These are phyloP conservation scores for Letharia lupina DNA, from an alignment of 495 filamentous ascomycete genomes.

Conservation along the genomic window DNA sequence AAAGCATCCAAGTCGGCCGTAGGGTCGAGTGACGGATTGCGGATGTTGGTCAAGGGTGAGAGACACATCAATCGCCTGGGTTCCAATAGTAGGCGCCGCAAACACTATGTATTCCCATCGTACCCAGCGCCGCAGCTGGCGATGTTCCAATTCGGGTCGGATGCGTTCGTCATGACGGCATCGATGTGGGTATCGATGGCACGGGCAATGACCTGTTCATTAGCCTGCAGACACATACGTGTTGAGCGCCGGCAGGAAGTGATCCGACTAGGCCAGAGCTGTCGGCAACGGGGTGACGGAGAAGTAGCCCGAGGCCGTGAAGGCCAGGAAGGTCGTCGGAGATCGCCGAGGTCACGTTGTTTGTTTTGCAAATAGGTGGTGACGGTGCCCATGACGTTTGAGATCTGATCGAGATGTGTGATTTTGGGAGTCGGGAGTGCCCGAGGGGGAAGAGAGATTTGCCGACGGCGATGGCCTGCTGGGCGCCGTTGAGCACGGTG, in stretches of 20 bases:
- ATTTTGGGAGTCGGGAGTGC: constrained; percentile 5
- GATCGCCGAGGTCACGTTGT: constrained; percentile 9
- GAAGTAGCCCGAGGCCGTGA: constrained; percentile 4
- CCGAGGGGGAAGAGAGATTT: constrained; percentile 12
- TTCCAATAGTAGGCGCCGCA: constrained; percentile 13
- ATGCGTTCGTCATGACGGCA: not conserved
- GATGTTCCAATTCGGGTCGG: not conserved
- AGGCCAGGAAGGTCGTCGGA: constrained; percentile 8
- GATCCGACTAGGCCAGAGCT: constrained; percentile 1
- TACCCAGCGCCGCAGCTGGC: constrained; percentile 6
- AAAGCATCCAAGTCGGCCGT: not conserved
- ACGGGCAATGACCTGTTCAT: constrained; percentile 10
- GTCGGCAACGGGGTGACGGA: constrained; percentile 9
- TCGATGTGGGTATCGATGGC: constrained; percentile 13
- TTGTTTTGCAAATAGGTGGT: constrained; percentile 5
- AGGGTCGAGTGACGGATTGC: not conserved
- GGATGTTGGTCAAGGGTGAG: not conserved
- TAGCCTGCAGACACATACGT: constrained; percentile 9
- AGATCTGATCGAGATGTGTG: constrained; percentile 5
- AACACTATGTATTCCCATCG: not conserved
- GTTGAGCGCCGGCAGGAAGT: constrained; percentile 5
- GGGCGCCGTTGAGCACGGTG: not conserved
- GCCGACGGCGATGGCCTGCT: constrained; percentile 1
- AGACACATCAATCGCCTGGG: constrained; percentile 1
- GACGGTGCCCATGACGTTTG: constrained; percentile 6